Conservation (phyloP, 768 basidiomycete genomes). For the Lactarius trivialis region DNA sequence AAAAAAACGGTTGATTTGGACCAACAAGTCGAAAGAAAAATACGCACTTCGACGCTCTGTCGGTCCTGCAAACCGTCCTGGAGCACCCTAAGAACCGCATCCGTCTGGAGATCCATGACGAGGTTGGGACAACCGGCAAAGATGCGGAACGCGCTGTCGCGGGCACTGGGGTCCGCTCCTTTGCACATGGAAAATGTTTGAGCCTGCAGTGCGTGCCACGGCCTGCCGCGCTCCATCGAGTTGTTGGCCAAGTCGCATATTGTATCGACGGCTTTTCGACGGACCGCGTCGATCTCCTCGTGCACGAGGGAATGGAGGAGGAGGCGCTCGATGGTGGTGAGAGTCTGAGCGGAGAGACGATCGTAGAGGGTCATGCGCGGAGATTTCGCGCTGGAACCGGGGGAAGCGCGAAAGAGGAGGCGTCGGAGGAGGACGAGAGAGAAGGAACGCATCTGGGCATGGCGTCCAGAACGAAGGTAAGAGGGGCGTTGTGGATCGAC, state of each 20-base stretch:
- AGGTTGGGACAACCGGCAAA: slow-evolving; percentile 72
- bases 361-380: slow-evolving; percentile 66
- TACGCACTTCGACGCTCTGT: slow-evolving; percentile 55
- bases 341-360: slow-evolving; percentile 58
- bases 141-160: slow-evolving; percentile 51
- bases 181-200: slow-evolving; percentile 64
- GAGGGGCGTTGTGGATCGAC: slow-evolving; percentile 27
- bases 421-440: slow-evolving; percentile 75
- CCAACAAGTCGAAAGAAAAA: neutral
- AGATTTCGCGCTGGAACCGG: slow-evolving; percentile 30
- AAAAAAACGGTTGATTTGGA: neutral
- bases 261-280: slow-evolving; percentile 68
- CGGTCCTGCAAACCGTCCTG: slow-evolving; percentile 62
- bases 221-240: slow-evolving; percentile 65
- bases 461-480: neutral
- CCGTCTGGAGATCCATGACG: slow-evolving; percentile 68
- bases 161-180: slow-evolving; percentile 25
- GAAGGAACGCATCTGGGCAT: slow-evolving; percentile 71
- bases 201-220: slow-evolving; percentile 76
- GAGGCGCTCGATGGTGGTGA: slow-evolving; percentile 63
- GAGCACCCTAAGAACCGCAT: slow-evolving; percentile 60
- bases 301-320: slow-evolving; percentile 63
- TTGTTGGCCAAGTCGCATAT: slow-evolving; percentile 71
- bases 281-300: slow-evolving; percentile 51
- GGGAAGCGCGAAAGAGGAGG: slow-evolving; percentile 62